Evolutionary conservation across 805 yeast species (phyloP).

Genomic region (Saccharomycopsis fermentans): DNA sequence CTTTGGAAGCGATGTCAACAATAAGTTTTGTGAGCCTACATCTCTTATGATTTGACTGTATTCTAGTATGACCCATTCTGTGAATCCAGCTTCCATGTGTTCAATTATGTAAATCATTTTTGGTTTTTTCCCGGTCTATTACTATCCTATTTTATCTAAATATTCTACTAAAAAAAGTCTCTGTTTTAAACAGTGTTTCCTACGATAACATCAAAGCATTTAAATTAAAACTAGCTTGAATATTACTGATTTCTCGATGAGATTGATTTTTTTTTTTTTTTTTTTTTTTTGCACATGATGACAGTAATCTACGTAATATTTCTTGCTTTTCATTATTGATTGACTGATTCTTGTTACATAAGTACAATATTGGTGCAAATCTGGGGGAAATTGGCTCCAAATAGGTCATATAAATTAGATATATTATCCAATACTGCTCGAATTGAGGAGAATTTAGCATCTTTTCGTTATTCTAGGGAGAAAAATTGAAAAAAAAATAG

Average conservation of each 20-base stretch:
- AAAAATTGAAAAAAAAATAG: neutral
- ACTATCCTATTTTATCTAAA: neutral
- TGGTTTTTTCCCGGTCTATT: neutral
- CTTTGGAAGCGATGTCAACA: slow-evolving; percentile 66
- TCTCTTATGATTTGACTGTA: slow-evolving; percentile 75
- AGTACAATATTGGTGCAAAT: neutral
- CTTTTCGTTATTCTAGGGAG: too few species aligned
- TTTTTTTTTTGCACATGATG: neutral
- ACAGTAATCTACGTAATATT: neutral
- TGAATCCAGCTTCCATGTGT: slow-evolving; percentile 95
- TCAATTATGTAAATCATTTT: slow-evolving; percentile 85
- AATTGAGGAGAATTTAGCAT: neutral
- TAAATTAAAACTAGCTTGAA: neutral
- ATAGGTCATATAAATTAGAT: too few species aligned
- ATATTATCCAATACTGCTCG: too few species aligned
- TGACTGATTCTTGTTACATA: neutral
- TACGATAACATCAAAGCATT: too few species aligned
- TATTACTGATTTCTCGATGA: neutral
- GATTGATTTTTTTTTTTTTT: neutral
- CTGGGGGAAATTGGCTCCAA: too few species aligned
- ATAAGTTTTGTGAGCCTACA: slow-evolving; percentile 66
- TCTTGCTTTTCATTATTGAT: too few species aligned
- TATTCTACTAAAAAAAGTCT: too few species aligned
- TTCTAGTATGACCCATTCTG: slow-evolving; percentile 90
- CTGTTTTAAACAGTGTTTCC: too few species aligned